phyloP scores from a whole-genome alignment of 73 alveolate species.

The Uronychia binucleata region DNA sequence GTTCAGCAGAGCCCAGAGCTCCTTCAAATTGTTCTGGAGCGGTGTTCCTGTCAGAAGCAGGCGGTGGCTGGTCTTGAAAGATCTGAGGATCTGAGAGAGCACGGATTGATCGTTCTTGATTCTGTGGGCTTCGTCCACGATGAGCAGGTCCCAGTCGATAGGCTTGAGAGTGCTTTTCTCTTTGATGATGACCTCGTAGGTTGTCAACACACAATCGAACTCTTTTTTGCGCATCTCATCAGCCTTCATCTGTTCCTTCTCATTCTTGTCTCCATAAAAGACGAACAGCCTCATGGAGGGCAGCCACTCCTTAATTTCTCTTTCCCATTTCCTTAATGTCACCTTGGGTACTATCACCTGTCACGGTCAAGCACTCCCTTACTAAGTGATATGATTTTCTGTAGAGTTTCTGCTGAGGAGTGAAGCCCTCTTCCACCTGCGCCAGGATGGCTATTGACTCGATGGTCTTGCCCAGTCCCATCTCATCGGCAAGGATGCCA shows the following conservation, averaged over 20 bases:
- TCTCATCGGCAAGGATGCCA: constrained; percentile 98
- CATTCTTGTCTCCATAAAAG: constrained; percentile 90
- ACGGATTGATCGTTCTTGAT: constrained; percentile 94
- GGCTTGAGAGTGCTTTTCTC: constrained; percentile 84
- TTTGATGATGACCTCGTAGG: constrained; percentile 84
- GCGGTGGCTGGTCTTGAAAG: constrained; percentile 81
- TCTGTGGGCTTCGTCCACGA: constrained; percentile 98
- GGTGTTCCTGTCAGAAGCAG: constrained; percentile 97
- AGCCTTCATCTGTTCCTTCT: constrained; percentile 72
- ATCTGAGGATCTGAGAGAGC: constrained; percentile 80
- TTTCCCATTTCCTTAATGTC: constrained; percentile 95
- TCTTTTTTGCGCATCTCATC: constrained; percentile 68
- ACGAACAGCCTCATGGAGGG: constrained; percentile 82
- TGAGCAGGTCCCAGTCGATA: constrained; percentile 86
- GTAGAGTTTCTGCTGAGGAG: constrained; percentile 50
- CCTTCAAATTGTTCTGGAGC: constrained; percentile 94
- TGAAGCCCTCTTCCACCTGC: constrained; percentile 44
- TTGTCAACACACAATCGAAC: constrained; percentile 86
- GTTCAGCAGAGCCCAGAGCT: constrained; percentile 94
- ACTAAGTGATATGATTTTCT: constrained; percentile 71
- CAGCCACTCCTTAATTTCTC: constrained; percentile 89
- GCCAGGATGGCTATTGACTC: constrained; percentile 93
- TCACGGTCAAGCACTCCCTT: neutral
- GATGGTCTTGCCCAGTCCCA: constrained; percentile 99
- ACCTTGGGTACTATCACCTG: constrained; percentile 92